Base-by-base conservation (phyloP, 805 yeast species). In the Saccharomycopsis sp. region DNA sequence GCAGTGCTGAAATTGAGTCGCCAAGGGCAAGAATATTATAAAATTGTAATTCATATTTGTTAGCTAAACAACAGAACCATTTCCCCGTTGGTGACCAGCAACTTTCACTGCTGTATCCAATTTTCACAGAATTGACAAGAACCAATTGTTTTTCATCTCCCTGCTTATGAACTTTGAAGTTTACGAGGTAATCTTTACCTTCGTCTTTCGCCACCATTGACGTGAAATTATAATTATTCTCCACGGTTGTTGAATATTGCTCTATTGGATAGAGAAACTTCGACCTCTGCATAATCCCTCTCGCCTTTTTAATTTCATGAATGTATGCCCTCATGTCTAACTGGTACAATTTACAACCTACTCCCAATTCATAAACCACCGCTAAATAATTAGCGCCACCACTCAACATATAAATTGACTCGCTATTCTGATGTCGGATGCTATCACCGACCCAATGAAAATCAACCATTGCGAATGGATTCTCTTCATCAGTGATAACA, bases 61-160 rank as follows among this genome's bases (percentile, higher is more conserved):
- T 22, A n/a, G 14, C 37, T 6, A 46, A 8, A 21, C 20, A 21
- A n/a, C 43, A 31, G 13, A 41, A 20, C 50, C 50, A 46, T 22
- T 43, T 46, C 5, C 50, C 50, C 9, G 45, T 36, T 8, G 28
- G 24, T 8, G 47, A 43, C 50, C 50, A 46, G 9, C 19, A 8
- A 9, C 19, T 8, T 14, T 31, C 35, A 14, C 14, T 31, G 20
- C 35, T 31, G 5, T 31, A 6, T 14, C 20, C 7, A 9, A 31
- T 14, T 6, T 31, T 31, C 7, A 6, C 9, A 9, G 7, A 14
- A 20, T 31, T 8, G 19, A 31, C 7, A 6, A 31, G 17, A 8
- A 31, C 35, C 11, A 31, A 9, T 14, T 31, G 19, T 31, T 14
- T 31, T 20, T 31, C 13, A 13, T 8, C 8, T 8, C 13, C 13